These are phyloP conservation scores for Globisporangium paddicum DNA, from an alignment of 352 stramenopile genomes.

Conservation along the genomic window DNA sequence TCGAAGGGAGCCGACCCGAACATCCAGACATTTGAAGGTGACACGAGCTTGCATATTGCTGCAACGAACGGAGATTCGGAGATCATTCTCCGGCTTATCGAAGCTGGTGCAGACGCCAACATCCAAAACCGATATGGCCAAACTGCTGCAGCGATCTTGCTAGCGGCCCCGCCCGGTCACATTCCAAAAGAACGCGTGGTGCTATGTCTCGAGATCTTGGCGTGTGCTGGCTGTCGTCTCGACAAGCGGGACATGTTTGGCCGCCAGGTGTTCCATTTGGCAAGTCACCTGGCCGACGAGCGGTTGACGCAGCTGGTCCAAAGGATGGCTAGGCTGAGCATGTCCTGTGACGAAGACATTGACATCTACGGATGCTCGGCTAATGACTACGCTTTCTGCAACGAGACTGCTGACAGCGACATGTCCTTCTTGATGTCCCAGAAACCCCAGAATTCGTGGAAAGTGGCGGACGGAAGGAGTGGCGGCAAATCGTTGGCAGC, in stretches of 20 bases:
- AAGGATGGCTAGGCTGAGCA: constrained; percentile 22
- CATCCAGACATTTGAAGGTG: constrained; percentile 44
- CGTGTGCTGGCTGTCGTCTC: constrained; percentile 34
- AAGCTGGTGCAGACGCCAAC: constrained; percentile 54
- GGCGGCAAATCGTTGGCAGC: constrained; percentile 12
- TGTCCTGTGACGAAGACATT: constrained; percentile 18
- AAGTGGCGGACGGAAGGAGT: not conserved
- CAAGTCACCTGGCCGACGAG: constrained; percentile 34
- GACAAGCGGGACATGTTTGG: constrained; percentile 66
- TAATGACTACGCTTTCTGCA: constrained; percentile 40
- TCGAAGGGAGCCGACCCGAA: constrained; percentile 70
- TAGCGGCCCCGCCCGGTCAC: constrained; percentile 24
- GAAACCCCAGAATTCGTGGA: constrained; percentile 25
- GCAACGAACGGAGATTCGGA: constrained; percentile 30
- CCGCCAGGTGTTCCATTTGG: constrained; percentile 49
- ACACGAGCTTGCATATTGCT: constrained; percentile 74
- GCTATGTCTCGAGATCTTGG: constrained; percentile 50
- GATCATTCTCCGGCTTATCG: constrained; percentile 52
- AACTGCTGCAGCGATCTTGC: constrained; percentile 46
- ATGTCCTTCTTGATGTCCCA: constrained; percentile 22
- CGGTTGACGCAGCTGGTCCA: constrained; percentile 25
- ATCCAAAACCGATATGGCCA: constrained; percentile 68
- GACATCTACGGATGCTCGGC: constrained; percentile 69
- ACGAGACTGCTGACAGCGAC: constrained; percentile 20
- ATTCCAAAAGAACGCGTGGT: constrained; percentile 21